These are phyloP conservation scores for Fusarium decemcellulare DNA, from an alignment of 2,329 filamentous ascomycete species.

Conservation along the genomic window DNA sequence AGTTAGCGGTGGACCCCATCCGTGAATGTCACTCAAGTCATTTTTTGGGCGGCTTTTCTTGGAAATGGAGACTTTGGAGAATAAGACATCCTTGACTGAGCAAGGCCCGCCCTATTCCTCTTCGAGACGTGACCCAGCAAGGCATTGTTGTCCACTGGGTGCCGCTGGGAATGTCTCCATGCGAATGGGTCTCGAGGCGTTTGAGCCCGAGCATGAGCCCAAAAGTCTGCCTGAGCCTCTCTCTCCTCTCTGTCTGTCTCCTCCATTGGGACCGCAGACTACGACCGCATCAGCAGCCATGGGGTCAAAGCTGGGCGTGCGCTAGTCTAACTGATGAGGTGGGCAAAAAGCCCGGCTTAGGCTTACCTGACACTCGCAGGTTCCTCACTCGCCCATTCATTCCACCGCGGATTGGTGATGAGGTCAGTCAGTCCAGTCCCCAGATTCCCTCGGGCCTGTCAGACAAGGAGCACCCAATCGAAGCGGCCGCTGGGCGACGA, in stretches of 20 bases:
- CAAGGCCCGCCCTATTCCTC: slow-evolving; percentile 7
- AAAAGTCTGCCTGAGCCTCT: slow-evolving; percentile 38
- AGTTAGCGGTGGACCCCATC: not conserved
- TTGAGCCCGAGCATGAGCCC: slow-evolving; percentile 23
- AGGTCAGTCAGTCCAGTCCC: slow-evolving; percentile 39
- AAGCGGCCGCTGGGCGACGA: slow-evolving; percentile 2
- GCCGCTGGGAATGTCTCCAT: slow-evolving; percentile 32
- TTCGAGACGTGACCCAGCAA: slow-evolving; percentile 20
- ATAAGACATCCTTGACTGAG: slow-evolving; percentile 15
- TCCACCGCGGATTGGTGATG: slow-evolving; percentile 25
- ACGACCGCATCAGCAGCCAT: not conserved
- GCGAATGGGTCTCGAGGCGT: slow-evolving; percentile 14
- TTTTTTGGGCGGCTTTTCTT: slow-evolving; percentile 11
- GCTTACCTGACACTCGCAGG: slow-evolving; percentile 20
- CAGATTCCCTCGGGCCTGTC: slow-evolving; percentile 25
- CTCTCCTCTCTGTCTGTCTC: slow-evolving; percentile 2
- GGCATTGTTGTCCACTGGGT: slow-evolving; percentile 18
- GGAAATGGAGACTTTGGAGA: slow-evolving; percentile 13
- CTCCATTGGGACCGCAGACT: not conserved
- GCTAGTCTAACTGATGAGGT: slow-evolving; percentile 13
- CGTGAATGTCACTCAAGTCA: slow-evolving; percentile 34
- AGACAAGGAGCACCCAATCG: slow-evolving; percentile 16
- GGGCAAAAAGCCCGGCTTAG: slow-evolving; percentile 12
- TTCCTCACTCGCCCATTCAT: slow-evolving; percentile 19
- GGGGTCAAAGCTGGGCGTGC: slow-evolving; percentile 31